Base-by-base conservation (phyloP, 2,329 filamentous ascomycete species). In the Lasiodiplodia citricola region DNA sequence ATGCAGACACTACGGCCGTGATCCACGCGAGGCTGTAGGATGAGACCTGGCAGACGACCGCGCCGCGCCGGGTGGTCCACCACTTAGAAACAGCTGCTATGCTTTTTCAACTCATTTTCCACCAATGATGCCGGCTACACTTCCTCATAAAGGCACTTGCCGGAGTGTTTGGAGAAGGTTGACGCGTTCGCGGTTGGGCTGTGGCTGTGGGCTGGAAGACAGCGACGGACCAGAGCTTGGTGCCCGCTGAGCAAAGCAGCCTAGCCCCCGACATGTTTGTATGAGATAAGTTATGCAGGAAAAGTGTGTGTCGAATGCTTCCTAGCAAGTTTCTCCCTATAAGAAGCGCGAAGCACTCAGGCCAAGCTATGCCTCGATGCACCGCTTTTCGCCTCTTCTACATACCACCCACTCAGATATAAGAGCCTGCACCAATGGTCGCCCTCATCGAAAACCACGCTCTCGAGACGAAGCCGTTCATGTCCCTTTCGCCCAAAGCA, bases 1-100 rank as follows among this genome's bases (percentile, higher is more conserved):
- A 64, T 64, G 60, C 60, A 64, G 51, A 64, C 60, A 52, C 47
- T 64, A 64, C 44, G 60, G 60, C 60, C 60, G 60, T 64, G 60
- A 64, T 64, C 44, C 60, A 54, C 60, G 31, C 60, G 60, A 52
- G 41, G 44, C 51, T 64, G 60, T 62, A 64, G 47, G 60, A 64
- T n/a, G 44, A 38, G 28, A 52, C 44, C 60, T 37, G 37, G 31
- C 60, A 60, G 11, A 37, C 44, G 28, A 64, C 28, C 8, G 28
- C 41, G 44, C 60, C 60, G 47, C 47, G 47, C 47, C 47, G 47
- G 47, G 31, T 25, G 47, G 31, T 64, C 47, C 47, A 64, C 60
- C 60, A 64, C n/a, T 64, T 52, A 64, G 47, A 64, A 64, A 64
- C 60, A 52, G 60, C 18, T 52, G 60, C 28, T 38, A 13, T 52